These are phyloP conservation scores for Furculomyces boomerangus DNA, from an alignment of 371 early-diverging fungal species.

Conservation along the genomic window DNA sequence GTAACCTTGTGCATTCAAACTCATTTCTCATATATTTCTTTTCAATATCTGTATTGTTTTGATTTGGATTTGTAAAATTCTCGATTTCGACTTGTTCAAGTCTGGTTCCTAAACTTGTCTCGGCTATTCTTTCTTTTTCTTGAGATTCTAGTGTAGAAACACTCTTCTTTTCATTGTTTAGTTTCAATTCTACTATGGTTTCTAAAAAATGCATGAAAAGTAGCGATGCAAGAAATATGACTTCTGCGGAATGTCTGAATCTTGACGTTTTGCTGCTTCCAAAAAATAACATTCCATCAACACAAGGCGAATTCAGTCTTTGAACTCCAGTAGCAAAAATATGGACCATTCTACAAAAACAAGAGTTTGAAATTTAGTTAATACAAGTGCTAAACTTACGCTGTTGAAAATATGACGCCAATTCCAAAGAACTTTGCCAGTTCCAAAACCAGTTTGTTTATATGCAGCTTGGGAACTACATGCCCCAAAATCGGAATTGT, in stretches of 20 bases:
- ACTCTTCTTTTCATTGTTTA: not conserved
- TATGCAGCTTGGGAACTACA: constrained; percentile 10
- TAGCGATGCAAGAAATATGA: not conserved
- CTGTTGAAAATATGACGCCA: constrained; percentile 62
- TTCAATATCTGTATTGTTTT: not conserved
- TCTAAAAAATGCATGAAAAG: constrained; percentile 1
- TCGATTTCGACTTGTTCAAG: no score
- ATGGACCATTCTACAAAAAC: constrained; percentile 1
- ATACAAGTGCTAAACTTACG: constrained; percentile 5
- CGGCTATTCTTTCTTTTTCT: not conserved
- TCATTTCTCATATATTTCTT: not conserved
- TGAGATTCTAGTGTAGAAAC: not conserved
- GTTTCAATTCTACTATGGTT: not conserved
- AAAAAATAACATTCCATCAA: not conserved
- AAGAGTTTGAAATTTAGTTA: not conserved
- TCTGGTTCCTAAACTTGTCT: no score
- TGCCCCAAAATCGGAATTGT: constrained; percentile 22
- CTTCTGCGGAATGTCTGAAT: not conserved
- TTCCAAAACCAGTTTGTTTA: constrained; percentile 14
- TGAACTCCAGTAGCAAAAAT: not conserved
- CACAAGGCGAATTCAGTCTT: not conserved
- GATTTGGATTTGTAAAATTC: not conserved
- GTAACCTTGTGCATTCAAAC: not conserved
- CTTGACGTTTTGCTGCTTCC: no score
- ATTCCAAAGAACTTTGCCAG: constrained; percentile 46